Evolutionary conservation across 2,329 filamentous ascomycete genomes (phyloP).

Genomic region (Talaromyces atroroseus): DNA sequence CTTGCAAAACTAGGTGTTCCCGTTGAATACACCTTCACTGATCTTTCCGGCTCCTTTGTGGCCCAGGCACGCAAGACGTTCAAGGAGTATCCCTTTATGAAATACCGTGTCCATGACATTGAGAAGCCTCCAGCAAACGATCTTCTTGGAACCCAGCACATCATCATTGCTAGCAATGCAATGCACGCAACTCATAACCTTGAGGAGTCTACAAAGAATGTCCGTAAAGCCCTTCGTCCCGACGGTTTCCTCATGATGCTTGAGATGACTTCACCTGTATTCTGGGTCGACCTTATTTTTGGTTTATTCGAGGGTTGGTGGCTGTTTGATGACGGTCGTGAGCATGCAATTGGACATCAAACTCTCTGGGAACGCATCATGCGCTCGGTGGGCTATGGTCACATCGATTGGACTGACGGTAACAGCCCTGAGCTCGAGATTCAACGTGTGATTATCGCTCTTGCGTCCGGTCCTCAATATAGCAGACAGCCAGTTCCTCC

Average conservation of each 20-base stretch:
- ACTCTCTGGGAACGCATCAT: constrained; percentile 19
- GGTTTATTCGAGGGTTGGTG: constrained; percentile 39
- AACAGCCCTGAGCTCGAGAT: constrained; percentile 11
- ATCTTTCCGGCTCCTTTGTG: constrained; percentile 33
- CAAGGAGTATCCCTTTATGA: constrained; percentile 26
- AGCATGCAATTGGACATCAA: constrained; percentile 18
- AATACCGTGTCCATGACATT: constrained; percentile 28
- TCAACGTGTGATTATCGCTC: constrained; percentile 19
- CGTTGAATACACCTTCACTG: constrained; percentile 38
- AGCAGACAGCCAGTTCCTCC: constrained; percentile 1
- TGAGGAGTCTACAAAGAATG: constrained; percentile 20
- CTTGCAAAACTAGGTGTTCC: constrained; percentile 24
- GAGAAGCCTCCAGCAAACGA: constrained; percentile 24
- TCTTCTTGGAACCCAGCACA: constrained; percentile 22
- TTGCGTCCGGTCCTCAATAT: constrained; percentile 15
- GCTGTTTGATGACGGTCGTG: constrained; percentile 31
- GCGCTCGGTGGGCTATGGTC: constrained; percentile 17
- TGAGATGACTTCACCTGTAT: constrained; percentile 32
- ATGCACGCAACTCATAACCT: constrained; percentile 29
- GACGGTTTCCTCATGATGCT: constrained; percentile 44
- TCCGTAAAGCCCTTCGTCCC: constrained; percentile 28
- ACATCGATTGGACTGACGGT: constrained; percentile 23
- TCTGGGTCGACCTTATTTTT: constrained; percentile 32
- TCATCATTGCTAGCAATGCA: constrained; percentile 32
- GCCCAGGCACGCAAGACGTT: constrained; percentile 28